Conservation (phyloP, 1,284 basidiomycete species). For the Polyporus tsugae region DNA sequence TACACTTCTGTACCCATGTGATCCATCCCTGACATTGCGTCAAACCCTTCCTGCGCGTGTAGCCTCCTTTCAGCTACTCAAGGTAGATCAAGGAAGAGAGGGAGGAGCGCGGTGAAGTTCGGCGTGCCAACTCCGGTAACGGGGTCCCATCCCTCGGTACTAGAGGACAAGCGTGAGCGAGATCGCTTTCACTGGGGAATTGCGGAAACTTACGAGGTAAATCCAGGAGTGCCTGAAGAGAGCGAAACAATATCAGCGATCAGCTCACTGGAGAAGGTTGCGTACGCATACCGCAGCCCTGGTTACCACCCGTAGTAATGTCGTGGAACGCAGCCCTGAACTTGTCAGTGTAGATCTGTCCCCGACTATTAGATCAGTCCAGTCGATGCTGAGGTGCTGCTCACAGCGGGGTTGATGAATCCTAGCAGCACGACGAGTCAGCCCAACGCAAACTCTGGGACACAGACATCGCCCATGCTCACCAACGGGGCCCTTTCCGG, state of each 20-base stretch:
- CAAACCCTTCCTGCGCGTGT: too few relatives aligned
- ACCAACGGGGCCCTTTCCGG: conserved; percentile 47
- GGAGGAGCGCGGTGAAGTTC: conserved; percentile 39
- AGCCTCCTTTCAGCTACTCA: conserved; percentile 27
- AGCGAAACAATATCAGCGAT: not conserved
- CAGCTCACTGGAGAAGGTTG: not conserved
- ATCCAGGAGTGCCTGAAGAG: conserved; percentile 39
- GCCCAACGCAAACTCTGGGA: not conserved
- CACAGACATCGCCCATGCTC: conserved; percentile 11
- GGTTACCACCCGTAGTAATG: conserved; percentile 56
- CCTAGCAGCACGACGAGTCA: conserved; percentile 24
- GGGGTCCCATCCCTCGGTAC: conserved; percentile 52
- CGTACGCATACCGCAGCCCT: conserved; percentile 50
- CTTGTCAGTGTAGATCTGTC: conserved; percentile 48
- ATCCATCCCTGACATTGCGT: not conserved
- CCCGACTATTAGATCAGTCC: not conserved
- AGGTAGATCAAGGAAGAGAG: conserved; percentile 41
- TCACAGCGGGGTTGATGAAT: conserved; percentile 48
- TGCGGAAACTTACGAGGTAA: conserved; percentile 44
- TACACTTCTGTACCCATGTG: not conserved
- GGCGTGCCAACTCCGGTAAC: conserved; percentile 50
- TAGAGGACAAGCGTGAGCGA: conserved; percentile 13
- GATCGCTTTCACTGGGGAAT: not conserved
- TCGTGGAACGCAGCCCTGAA: conserved; percentile 55
- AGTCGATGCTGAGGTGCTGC: conserved; percentile 18